Evolutionary conservation across 1,284 basidiomycete species (phyloP), one percentile per base, ranked within the genome.

Genomic region (Moesziomyces parantarcticus): DNA sequence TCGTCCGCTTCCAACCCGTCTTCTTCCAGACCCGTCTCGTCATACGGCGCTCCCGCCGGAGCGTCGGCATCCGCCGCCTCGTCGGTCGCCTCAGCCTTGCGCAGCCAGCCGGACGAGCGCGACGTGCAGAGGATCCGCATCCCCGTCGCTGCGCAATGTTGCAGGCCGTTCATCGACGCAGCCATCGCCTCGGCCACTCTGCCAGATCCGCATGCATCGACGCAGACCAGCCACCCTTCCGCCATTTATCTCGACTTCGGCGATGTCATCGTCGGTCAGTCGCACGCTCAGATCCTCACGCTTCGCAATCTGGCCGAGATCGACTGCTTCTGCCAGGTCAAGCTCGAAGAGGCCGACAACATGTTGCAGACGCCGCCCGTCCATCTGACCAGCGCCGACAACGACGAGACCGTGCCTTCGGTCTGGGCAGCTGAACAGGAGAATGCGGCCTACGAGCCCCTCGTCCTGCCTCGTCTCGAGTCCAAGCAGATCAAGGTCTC

Each of bases 191-290:
- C 58, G 0, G 26, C 32, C 9, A 29, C 57, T 7, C 16, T 52
- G 3, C 39, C 54, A 3, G 63, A 63, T 4, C 32, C 44, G 47
- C 46, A 23, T 18, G 39, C 63, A 7, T 47, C 53, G 6, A 47
- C 72, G 11, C 71, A 59, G 51, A 61, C 57, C 10, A 57, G 54
- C 53, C 36, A 47, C 21, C 57, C 65, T 34, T 66, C 72, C 3
- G 58, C 61, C 52, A 65, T 81, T 39, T 64, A 68, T 34, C 53
- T 82, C 46, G 80, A 83, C 58, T 78, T 83, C 53, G 79, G 82
- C 59, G 81, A 83, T 50, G 64, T 83, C 32, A 64, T 82, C 26
- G 81, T 82, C 8, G 79, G 79, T 26, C 58, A 80, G 21, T 53
- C 57, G 14, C 70, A 78, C 11, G 55, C 68, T 11, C 74, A 74